A percentile compares a stretch with the other conserved stretches of the same genome.
phyloP scores from a whole-genome alignment of 2,329 filamentous ascomycete genomes.

The Colletotrichum godetiae region DNA sequence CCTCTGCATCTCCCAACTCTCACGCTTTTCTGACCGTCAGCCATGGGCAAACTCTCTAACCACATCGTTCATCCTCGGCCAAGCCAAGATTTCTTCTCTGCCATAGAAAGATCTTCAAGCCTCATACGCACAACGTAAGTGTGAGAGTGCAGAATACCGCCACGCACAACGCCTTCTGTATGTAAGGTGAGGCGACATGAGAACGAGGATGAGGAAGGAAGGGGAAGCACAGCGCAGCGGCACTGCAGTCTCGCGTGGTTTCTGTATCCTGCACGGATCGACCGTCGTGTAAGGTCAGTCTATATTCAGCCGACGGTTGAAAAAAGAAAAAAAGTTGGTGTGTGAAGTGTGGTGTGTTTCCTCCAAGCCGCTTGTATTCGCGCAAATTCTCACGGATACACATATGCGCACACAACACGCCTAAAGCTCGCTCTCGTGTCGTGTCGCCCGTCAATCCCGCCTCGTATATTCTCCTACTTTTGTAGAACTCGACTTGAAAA shows the following conservation, averaged over 20 bases:
- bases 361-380: not conserved
- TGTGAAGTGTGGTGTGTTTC: not conserved
- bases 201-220: not conserved
- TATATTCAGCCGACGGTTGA: not conserved
- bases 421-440: not conserved
- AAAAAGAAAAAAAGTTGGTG: not conserved
- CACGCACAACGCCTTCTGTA: slow-evolving; percentile 6
- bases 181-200: not conserved
- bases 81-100: not conserved
- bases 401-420: not conserved
- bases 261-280: slow-evolving; percentile 30
- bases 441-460: not conserved
- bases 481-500: not conserved
- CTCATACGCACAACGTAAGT: not conserved
- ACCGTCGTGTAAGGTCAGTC: slow-evolving; percentile 24
- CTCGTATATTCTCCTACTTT: not conserved
- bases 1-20: slow-evolving; percentile 17
- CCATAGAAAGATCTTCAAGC: not conserved
- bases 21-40: not conserved
- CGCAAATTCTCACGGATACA: not conserved
- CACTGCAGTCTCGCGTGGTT: not conserved
- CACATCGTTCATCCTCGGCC: not conserved
- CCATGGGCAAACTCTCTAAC: not conserved
- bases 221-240: not conserved
- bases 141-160: not conserved